Conservation (phyloP, 1,139 yeast genomes). For the Suhomyces yuchorum region DNA sequence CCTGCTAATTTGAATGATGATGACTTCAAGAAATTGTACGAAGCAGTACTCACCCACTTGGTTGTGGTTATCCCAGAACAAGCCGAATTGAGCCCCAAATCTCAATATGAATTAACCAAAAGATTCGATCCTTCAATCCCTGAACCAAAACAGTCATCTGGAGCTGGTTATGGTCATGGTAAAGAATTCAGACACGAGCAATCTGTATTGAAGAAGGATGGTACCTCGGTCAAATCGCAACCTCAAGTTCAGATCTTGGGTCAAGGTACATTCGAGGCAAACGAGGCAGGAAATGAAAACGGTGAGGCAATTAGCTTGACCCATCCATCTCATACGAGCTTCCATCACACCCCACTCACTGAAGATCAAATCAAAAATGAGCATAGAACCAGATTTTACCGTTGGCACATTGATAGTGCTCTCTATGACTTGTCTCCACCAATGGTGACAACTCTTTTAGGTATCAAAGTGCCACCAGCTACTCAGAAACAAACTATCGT, state of each 20-base stretch:
- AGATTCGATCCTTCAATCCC: constrained; percentile 76
- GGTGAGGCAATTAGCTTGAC: constrained; percentile 63
- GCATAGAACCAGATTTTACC: constrained; percentile 75
- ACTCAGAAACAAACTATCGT: constrained; percentile 50
- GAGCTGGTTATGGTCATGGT: constrained; percentile 78
- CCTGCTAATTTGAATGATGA: constrained; percentile 68
- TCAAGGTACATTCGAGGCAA: constrained; percentile 71
- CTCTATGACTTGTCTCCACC: constrained; percentile 85
- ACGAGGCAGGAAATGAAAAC: constrained; percentile 64
- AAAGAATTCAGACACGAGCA: constrained; percentile 78
- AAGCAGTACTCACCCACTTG: constrained; percentile 65
- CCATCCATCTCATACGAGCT: constrained; percentile 80
- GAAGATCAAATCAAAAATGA: constrained; percentile 58
- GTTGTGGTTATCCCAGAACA: constrained; percentile 76
- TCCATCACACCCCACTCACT: constrained; percentile 70
- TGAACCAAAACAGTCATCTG: constrained; percentile 44
- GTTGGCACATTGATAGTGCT: constrained; percentile 95
- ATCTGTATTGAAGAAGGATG: constrained; percentile 78
- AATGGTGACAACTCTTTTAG: constrained; percentile 77
- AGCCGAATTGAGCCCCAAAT: constrained; percentile 62
- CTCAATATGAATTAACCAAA: constrained; percentile 73
- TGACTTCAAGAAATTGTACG: constrained; percentile 62
- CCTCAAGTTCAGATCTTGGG: constrained; percentile 92
- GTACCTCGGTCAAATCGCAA: constrained; percentile 72
- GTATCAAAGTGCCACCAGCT: constrained; percentile 73